Evolutionary conservation across 2,329 filamentous ascomycete genomes (phyloP).

Genomic region (Sporothrix pallida): DNA sequence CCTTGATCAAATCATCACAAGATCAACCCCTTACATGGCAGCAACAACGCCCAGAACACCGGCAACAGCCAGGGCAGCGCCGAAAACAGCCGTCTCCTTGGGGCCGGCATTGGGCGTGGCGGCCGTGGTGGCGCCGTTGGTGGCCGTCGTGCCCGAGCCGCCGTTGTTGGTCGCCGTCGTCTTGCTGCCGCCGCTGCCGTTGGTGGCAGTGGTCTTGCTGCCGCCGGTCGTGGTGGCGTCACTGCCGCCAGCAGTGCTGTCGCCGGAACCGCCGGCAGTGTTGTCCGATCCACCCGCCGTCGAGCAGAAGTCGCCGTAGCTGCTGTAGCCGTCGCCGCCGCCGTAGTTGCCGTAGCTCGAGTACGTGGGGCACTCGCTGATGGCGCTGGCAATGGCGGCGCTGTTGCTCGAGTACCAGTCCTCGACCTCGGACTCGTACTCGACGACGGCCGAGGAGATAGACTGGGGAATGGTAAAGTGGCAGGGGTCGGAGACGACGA

Average conservation of each 20-base stretch:
- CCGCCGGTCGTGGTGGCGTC: background rate
- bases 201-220: background rate
- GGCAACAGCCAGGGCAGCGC: constrained; percentile 23
- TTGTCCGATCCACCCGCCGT: background rate
- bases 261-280: background rate
- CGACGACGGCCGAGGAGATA: constrained; percentile 37
- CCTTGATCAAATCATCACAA: background rate
- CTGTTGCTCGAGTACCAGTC: constrained; percentile 41
- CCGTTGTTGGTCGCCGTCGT: constrained; percentile 19
- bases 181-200: background rate
- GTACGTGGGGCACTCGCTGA: constrained; percentile 41
- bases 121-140: constrained; percentile 7
- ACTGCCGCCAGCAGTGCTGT: background rate
- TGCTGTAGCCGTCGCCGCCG: background rate
- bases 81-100: constrained; percentile 26
- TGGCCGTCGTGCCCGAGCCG: constrained; percentile 17
- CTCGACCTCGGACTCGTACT: constrained; percentile 39
- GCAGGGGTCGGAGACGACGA: constrained; percentile 41
- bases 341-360: constrained; percentile 27
- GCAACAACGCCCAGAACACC: constrained; percentile 26
- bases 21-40: constrained; percentile 19
- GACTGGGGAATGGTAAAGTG: constrained; percentile 39
- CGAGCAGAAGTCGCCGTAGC: background rate
- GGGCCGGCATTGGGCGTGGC: constrained; percentile 30
- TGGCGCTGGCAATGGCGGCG: constrained; percentile 37